Evolutionary conservation across 2,329 filamentous ascomycete genomes (phyloP).

Genomic region (Sclerotinia subarctica): DNA sequence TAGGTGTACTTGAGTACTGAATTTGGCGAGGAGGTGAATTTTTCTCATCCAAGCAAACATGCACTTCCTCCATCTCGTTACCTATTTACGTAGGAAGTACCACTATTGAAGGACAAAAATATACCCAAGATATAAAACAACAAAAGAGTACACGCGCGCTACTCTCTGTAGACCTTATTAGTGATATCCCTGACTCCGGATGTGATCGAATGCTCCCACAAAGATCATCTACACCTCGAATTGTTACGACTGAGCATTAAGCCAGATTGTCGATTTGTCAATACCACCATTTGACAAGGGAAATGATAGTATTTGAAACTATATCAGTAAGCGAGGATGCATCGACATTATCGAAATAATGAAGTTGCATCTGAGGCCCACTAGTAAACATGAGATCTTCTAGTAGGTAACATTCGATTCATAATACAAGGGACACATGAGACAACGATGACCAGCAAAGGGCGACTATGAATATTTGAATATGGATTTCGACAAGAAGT

Average conservation of each 20-base stretch:
- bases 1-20: background rate
- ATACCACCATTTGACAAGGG: constrained; percentile 7
- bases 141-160: constrained; percentile 5
- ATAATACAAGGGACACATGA: background rate
- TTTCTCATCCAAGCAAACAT: background rate
- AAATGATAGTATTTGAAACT: background rate
- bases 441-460: background rate
- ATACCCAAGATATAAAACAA: background rate
- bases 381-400: background rate
- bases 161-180: background rate
- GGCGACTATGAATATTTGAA: background rate
- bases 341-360: background rate
- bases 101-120: background rate
- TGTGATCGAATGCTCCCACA: constrained; percentile 11
- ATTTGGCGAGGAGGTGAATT: background rate
- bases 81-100: background rate
- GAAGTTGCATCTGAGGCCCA: background rate
- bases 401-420: too few species aligned
- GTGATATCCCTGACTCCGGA: background rate
- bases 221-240: constrained; percentile 8
- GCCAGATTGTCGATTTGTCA: constrained; percentile 3
- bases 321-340: background rate
- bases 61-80: background rate
- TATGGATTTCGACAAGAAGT: background rate
- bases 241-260: background rate